phyloP scores from a whole-genome alignment of 2,329 filamentous ascomycete species.

The Biscogniauxia sp. region DNA sequence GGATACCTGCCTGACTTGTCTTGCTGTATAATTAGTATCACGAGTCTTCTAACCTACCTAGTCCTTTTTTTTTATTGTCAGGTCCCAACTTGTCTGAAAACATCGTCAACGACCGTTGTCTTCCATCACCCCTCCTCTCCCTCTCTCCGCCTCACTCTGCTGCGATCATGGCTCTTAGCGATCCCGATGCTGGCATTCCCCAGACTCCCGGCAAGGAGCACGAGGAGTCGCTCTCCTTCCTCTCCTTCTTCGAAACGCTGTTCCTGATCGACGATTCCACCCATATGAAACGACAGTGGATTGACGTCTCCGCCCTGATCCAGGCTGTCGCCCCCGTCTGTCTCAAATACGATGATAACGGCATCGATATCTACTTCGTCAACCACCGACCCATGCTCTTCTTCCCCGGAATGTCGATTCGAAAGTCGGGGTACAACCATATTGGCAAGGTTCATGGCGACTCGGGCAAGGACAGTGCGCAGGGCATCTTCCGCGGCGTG shows the following conservation, averaged over 20 bases:
- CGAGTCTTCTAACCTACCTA: too few species aligned
- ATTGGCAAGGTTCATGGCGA: constrained; percentile 25
- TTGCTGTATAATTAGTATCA: too few species aligned
- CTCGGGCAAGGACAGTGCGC: constrained; percentile 24
- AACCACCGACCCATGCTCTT: constrained; percentile 22
- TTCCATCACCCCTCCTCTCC: background rate
- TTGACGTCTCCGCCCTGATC: constrained; percentile 21
- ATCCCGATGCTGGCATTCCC: constrained; percentile 20
- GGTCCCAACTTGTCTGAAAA: background rate
- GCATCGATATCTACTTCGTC: constrained; percentile 59
- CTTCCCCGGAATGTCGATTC: constrained; percentile 24
- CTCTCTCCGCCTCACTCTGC: background rate
- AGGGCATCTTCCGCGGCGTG: constrained; percentile 23
- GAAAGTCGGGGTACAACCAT: constrained; percentile 28
- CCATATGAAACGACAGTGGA: constrained; percentile 25
- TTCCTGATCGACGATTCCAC: constrained; percentile 23
- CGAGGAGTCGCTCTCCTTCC: constrained; percentile 20
- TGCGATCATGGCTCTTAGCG: constrained; percentile 1
- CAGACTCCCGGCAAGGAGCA: constrained; percentile 17
- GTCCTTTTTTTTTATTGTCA: background rate
- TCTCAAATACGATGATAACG: constrained; percentile 25
- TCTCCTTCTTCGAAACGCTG: constrained; percentile 22
- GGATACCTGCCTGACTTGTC: background rate
- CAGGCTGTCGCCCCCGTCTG: constrained; percentile 21
- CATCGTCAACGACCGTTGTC: background rate